Evolutionary conservation across 202 grass and related monocot species (phyloP), one percentile per base, ranked within the genome.

Genomic region (Schoenoplectus tabernaemontani): DNA sequence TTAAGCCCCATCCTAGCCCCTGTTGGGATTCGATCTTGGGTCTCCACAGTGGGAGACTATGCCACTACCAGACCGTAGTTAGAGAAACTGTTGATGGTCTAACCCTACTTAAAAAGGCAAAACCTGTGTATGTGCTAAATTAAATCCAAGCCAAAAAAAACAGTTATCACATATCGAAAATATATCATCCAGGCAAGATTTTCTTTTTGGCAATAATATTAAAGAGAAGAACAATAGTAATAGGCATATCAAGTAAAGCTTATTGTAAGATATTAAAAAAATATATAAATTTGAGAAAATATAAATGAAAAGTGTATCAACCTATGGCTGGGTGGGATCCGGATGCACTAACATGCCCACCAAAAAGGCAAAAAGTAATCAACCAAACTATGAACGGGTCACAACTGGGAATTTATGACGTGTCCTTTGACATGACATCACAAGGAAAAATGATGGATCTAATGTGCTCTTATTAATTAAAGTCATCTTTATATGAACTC

Each of bases 141-240:
- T 32, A 50, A 44, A 73, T 73, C 22, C 24, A 32, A 73, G 69
- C 13, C 43, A 73, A 72, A 69, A 73, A 70, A 70, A 70, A 26
- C 13, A 64, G 30, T 15, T 70, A 15, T 41, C 6, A 38, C 24
- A 44, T 24, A 28, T 15, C 10, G 11, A 70, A 70, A 10, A 70
- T 70, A 70, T 47, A 46, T 24, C 11, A 70, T 39, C 32, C 63
- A 70, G 41, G 4, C 19, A 11, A 46, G 44, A 1, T 46, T 24
- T 41, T 67, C 10, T 42, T 2, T 24, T 69, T 69, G 66, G 2
- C 63, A 66, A 41, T 39, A 4, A 41, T 13, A 9, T 11, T 13
- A 63, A 36, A 63, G 3, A 16, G 13, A 2, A 2, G 6, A 39
- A 38, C 4, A 65, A 37, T n/a, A 65, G 19, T 28, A 70, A 47